phyloP scores from a whole-genome alignment of 768 basidiomycete genomes.

The Phanerochaete sordida region DNA sequence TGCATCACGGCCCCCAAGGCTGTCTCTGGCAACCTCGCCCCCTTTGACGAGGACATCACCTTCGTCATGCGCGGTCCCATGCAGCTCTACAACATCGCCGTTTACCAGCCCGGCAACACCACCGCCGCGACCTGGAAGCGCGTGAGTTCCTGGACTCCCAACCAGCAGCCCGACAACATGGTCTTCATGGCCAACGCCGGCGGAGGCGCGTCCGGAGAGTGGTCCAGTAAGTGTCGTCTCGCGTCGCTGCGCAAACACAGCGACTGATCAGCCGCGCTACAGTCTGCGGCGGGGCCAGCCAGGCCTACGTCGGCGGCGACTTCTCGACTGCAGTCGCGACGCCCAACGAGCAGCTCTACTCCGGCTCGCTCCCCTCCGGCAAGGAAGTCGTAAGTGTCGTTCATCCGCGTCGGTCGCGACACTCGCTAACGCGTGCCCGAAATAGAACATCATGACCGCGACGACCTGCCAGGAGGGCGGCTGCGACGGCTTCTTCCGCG shows the following conservation, averaged over 20 bases:
- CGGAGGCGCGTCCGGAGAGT: conserved; percentile 22
- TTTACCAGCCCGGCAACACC: conserved; percentile 25
- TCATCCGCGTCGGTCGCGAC: neutral
- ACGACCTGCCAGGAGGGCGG: conserved; percentile 14
- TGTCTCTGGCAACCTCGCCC: conserved; percentile 23
- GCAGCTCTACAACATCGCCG: conserved; percentile 24
- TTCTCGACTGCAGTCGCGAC: conserved; percentile 19
- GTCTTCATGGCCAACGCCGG: conserved; percentile 31
- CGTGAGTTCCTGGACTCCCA: conserved; percentile 22
- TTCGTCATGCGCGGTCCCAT: conserved; percentile 25
- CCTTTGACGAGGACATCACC: conserved; percentile 27
- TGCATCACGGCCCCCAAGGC: conserved; percentile 18
- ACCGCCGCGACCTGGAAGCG: conserved; percentile 22
- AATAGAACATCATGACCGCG: conserved; percentile 27
- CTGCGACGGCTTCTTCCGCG: conserved; percentile 27
- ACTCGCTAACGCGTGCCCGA: neutral
- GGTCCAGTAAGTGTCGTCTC: conserved; percentile 20
- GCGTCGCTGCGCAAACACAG: neutral
- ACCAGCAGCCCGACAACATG: conserved; percentile 18
- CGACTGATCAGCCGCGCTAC: neutral
- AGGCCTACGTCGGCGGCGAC: conserved; percentile 26
- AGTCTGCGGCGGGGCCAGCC: conserved; percentile 27
- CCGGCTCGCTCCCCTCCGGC: conserved; percentile 7
- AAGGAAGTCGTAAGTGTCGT: conserved; percentile 13
- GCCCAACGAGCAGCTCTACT: conserved; percentile 18